Evolutionary conservation across 192 early-diverging fungal species (phyloP).

Genomic region (Coemansia sp.): DNA sequence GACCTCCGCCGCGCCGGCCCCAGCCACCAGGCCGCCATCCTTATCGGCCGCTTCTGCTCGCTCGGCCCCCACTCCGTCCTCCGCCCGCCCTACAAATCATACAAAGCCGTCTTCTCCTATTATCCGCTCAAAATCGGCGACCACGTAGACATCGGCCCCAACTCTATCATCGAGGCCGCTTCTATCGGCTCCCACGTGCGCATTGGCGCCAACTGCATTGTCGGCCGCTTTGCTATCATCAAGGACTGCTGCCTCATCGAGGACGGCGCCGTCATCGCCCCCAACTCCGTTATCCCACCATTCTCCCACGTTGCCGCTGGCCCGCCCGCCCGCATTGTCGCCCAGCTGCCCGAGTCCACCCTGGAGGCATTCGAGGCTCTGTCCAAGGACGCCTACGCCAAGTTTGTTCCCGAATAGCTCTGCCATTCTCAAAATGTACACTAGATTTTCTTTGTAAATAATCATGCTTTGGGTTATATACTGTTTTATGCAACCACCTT

Average conservation of each 20-base stretch:
- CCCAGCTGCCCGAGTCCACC: slow-evolving; percentile 83
- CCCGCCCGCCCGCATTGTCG: slow-evolving; percentile 63
- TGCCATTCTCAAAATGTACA: too few species aligned
- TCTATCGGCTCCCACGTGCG: slow-evolving; percentile 83
- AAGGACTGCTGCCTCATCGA: slow-evolving; percentile 90
- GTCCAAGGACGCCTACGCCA: slow-evolving; percentile 73
- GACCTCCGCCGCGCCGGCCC: slow-evolving; percentile 85
- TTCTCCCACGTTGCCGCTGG: slow-evolving; percentile 88
- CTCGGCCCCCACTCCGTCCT: slow-evolving; percentile 72
- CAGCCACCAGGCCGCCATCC: slow-evolving; percentile 83
- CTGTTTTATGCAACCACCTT: too few species aligned
- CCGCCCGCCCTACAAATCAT: slow-evolving; percentile 91
- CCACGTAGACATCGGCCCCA: slow-evolving; percentile 81
- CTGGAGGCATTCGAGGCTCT: slow-evolving; percentile 74
- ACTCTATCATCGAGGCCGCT: slow-evolving; percentile 86
- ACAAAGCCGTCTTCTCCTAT: slow-evolving; percentile 86
- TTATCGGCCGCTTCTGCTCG: slow-evolving; percentile 88
- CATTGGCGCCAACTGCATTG: slow-evolving; percentile 92
- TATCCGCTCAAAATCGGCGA: slow-evolving; percentile 96
- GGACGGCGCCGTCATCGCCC: slow-evolving; percentile 86
- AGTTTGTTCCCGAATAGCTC: slow-evolving; percentile 55
- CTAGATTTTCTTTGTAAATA: too few species aligned
- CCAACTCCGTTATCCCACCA: slow-evolving; percentile 86
- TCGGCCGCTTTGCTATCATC: slow-evolving; percentile 93
- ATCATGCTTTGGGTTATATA: too few species aligned